Base-by-base conservation (phyloP, 495 filamentous ascomycete species). In the Neohortaea acidophila region DNA sequence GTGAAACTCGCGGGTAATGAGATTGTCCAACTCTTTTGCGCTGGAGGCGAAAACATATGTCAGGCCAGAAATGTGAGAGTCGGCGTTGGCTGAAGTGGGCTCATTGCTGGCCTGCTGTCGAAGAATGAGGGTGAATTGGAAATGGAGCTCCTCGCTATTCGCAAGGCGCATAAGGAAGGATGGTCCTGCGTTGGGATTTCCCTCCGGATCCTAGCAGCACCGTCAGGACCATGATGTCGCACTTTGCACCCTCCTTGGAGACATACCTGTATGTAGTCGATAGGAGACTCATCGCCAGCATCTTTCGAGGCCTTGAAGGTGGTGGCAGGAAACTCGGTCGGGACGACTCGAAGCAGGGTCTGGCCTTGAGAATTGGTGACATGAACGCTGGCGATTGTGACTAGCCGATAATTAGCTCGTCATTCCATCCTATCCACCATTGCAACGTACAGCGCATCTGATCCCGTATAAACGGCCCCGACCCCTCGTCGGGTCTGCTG, bases 1-100 rank as follows among this genome's bases (percentile, higher is more conserved):
- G 45, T 96, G 84, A 52, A 97, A 94, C 57, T 97, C 89, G 45
- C 84, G 67, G 15, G 84, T 94, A 30, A 94, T 77, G 19, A 97
- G 64, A 47, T 89, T 94, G 51, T 94, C 89, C 10, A 97, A 69
- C 43, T 94, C 89, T 56, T 74, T 79, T 8, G 73, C 59, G 45
- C 72, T 91, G 2, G 87, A 80, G 21, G 80, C 87, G 55, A 84
- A 85, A 28, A 87, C 79, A 59, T 84, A 94, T 5, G 89, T 97
- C 4, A 97, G 69, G 24, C 86, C 85, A 36, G 80, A 91, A 33
- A 97, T 75, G 11, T 69, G 63, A 8, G 84, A 89, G 49, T 93
- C 84, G 13, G 37, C 20, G 4, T 35, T 27, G 21, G 18, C 24
- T n/a, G 62, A 8, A 56, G 64, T 25, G 45, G 46, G 36, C 64